Evolutionary conservation across 441 rosid species (phyloP), one percentile per base, ranked within the genome.

Genomic region (Populus hybrid): DNA sequence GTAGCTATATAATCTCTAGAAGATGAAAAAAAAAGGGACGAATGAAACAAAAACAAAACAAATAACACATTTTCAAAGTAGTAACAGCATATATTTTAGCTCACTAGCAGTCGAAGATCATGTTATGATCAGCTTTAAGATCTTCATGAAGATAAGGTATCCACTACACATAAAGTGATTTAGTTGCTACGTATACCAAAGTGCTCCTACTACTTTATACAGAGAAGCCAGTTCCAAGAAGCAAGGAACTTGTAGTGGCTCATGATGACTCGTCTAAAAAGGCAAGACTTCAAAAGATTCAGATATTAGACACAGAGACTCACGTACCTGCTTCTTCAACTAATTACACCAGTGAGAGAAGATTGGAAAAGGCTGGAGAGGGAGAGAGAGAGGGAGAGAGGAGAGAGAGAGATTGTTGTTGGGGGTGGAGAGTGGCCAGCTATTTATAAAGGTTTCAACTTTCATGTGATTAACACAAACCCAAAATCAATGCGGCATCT

Each of bases 241-340:
- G 46, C 70, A 23, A 68, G 73, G 67, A 69, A 34, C 28, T 42
- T 38, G 28, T 57, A 24, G 10, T 4, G 14, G 3, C 23, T 28
- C 35, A 32, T 35, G 14, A 35, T 32, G 72, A 36, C 11, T n/a
- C 30, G 8, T 8, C 23, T 20, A 42, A 18, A 64, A 34, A 66
- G 11, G 34, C 28, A 46, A 18, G 14, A 30, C 5, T 18, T 21
- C 10, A 3, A 14, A 11, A 20, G 70, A 18, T 63, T 2, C 24
- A 69, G 7, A 38, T 38, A 10, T 0, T 5, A 68, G 68, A 63
- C 34, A 70, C 24, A 76, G 75, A 34, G 67, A 70, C 76, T 77
- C 50, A 81, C 28, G 28, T 26, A 26, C 84, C 80, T 18, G 63
- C 70, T 65, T 63, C n/a, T 74, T 73, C 72, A 28, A 77, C 30